phyloP scores from a whole-genome alignment of 1,284 basidiomycete genomes.

The Marasmius sp. region DNA sequence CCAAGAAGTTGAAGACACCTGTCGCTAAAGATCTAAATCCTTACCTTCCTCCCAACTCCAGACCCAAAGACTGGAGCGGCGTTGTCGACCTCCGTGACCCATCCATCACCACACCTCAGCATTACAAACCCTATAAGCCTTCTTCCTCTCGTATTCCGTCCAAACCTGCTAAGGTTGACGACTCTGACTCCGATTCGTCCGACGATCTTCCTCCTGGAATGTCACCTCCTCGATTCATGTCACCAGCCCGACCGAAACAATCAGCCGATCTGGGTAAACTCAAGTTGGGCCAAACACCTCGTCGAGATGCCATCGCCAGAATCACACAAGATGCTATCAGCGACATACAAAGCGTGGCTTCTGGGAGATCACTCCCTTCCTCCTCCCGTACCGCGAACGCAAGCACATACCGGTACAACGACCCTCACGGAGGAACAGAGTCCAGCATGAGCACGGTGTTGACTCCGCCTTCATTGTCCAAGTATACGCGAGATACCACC shows the following conservation, averaged over 20 bases:
- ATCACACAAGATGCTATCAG: conserved; percentile 64
- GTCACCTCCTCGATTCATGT: conserved; percentile 87
- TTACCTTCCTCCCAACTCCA: conserved; percentile 53
- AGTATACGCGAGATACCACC: conserved; percentile 52
- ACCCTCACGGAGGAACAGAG: conserved; percentile 30
- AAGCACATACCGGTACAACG: neutral
- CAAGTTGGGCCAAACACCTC: conserved; percentile 60
- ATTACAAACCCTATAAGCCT: neutral
- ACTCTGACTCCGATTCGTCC: conserved; percentile 42
- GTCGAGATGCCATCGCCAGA: conserved; percentile 63
- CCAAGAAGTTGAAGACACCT: conserved; percentile 48
- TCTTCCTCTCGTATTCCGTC: neutral
- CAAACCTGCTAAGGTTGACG: conserved; percentile 21
- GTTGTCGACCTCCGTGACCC: conserved; percentile 73
- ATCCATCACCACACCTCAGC: conserved; percentile 37
- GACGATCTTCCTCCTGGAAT: conserved; percentile 65
- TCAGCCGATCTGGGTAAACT: conserved; percentile 51
- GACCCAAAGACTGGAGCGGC: conserved; percentile 67
- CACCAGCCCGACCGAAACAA: conserved; percentile 73
- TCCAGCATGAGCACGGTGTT: conserved; percentile 66
- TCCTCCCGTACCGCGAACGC: neutral
- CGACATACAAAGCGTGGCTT: conserved; percentile 36
- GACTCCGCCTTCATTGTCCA: conserved; percentile 66
- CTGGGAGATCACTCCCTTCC: neutral
- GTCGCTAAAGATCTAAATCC: conserved; percentile 59